Conservation (phyloP, 2,329 filamentous ascomycete species). For the Fusarium nelsonii region DNA sequence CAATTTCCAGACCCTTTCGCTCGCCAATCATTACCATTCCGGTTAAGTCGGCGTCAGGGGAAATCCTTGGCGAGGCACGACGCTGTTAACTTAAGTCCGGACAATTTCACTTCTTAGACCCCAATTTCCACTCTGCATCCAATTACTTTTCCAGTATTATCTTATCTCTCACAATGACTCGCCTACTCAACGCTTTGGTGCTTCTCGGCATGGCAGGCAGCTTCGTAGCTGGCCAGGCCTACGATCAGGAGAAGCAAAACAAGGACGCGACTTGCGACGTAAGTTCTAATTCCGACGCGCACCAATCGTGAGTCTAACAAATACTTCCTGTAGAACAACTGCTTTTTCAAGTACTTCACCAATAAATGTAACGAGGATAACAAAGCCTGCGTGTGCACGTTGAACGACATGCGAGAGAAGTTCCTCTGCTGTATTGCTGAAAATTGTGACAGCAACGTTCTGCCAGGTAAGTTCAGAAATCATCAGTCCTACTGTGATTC, state of each 20-base stretch:
- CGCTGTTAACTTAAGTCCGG: not conserved
- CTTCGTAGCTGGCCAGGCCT: slow-evolving; percentile 4
- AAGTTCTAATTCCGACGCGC: fast-evolving
- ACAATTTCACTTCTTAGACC: not conserved
- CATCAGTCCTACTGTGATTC: fast-evolving
- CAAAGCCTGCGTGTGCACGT: slow-evolving; percentile 4
- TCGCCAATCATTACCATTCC: not conserved
- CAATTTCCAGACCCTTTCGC: not conserved
- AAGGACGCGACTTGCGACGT: slow-evolving; percentile 6
- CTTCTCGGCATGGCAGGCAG: not conserved
- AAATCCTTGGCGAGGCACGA: not conserved
- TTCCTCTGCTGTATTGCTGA: slow-evolving; percentile 15
- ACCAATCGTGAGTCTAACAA: fast-evolving
- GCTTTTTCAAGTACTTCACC: slow-evolving; percentile 16
- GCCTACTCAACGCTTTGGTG: not conserved
- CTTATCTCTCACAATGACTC: not conserved
- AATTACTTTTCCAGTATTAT: no score
- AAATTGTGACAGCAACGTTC: not conserved
- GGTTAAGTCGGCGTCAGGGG: slow-evolving; percentile 4
- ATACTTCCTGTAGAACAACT: not conserved
- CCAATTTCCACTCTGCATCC: no score
- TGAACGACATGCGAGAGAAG: slow-evolving; percentile 9
- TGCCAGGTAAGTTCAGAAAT: not conserved
- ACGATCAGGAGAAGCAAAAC: slow-evolving; percentile 12
- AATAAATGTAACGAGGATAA: slow-evolving; percentile 19